Conservation (phyloP, 495 filamentous ascomycete species). For the Clavariopsis aquatica region DNA sequence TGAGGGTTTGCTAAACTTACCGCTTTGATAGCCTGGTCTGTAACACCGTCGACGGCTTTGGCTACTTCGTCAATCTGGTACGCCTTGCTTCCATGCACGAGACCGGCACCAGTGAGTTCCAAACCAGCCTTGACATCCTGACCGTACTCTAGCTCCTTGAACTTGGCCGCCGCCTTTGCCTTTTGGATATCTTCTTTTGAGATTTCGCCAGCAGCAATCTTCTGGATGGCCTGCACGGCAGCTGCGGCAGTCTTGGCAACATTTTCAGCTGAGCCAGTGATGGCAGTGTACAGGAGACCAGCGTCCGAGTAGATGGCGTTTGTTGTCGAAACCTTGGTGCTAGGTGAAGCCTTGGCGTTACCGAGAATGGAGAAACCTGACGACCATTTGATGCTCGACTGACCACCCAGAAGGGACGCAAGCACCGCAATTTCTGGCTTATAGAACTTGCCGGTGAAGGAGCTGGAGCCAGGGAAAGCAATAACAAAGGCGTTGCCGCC, state of each 20-base stretch:
- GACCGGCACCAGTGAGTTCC: slow-evolving; percentile 71
- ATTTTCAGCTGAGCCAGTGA: slow-evolving; percentile 69
- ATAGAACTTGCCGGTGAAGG: slow-evolving; percentile 67
- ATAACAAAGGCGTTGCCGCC: slow-evolving; percentile 77
- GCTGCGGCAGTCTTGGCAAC: slow-evolving; percentile 63
- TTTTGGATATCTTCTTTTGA: slow-evolving; percentile 85
- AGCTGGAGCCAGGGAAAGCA: slow-evolving; percentile 86
- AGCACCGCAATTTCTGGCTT: slow-evolving; percentile 91
- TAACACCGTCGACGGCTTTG: slow-evolving; percentile 77
- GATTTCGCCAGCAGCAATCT: slow-evolving; percentile 70
- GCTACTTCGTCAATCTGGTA: slow-evolving; percentile 83
- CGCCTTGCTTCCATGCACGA: slow-evolving; percentile 77
- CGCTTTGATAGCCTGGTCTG: slow-evolving; percentile 78
- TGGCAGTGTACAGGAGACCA: slow-evolving; percentile 79
- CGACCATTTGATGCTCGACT: slow-evolving; percentile 92
- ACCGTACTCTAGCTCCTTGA: slow-evolving; percentile 81
- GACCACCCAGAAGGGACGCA: slow-evolving; percentile 83
- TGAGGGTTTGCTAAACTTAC: slow-evolving; percentile 58
- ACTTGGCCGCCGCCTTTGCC: slow-evolving; percentile 90
- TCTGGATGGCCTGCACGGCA: slow-evolving; percentile 77
- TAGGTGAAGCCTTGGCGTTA: slow-evolving; percentile 68
- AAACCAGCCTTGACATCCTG: slow-evolving; percentile 69
- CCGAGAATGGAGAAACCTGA: slow-evolving; percentile 86
- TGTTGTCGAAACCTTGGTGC: slow-evolving; percentile 66
- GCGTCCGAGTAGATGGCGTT: slow-evolving; percentile 91